Conservation (phyloP, 1,284 basidiomycete species). For the Boletus hoseneyae region DNA sequence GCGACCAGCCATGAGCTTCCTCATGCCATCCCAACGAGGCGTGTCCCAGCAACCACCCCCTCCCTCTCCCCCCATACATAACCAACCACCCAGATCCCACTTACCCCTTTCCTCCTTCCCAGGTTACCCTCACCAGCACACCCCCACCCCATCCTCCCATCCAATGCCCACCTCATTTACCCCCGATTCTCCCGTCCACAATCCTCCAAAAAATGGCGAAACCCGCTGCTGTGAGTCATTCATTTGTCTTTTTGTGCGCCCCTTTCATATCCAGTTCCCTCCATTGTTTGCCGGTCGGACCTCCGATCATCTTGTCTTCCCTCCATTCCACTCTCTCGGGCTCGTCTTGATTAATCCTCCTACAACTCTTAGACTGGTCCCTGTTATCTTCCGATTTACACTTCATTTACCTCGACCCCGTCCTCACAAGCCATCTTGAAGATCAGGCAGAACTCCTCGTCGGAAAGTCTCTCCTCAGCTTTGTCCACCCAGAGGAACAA, state of each 20-base stretch:
- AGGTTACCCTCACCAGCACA: slow-evolving; percentile 31
- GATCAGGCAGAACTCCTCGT: slow-evolving; percentile 67
- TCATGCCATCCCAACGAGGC: slow-evolving; percentile 39
- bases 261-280: slow-evolving; percentile 7
- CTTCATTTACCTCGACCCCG: slow-evolving; percentile 90
- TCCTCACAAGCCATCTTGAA: slow-evolving; percentile 73
- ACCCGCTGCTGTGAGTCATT: slow-evolving; percentile 68
- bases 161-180: slow-evolving; percentile 21
- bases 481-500: slow-evolving; percentile 89
- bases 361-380: slow-evolving; percentile 55
- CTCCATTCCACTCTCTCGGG: slow-evolving; percentile 12
- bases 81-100: slow-evolving; percentile 33
- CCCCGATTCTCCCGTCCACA: slow-evolving; percentile 18
- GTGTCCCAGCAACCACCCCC: slow-evolving; percentile 31
- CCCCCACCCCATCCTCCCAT: slow-evolving; percentile 18
- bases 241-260: background rate
- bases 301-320: slow-evolving; percentile 32
- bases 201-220: slow-evolving; percentile 57
- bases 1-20: slow-evolving; percentile 40
- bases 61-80: slow-evolving; percentile 30
- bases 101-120: slow-evolving; percentile 38
- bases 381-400: slow-evolving; percentile 69
- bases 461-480: slow-evolving; percentile 76
- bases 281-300: slow-evolving; percentile 21
- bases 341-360: slow-evolving; percentile 16